Evolutionary conservation across 1,139 yeast genomes (phyloP), one percentile per base, ranked within the genome.

Genomic region (Trichomonascaceae sp.): DNA sequence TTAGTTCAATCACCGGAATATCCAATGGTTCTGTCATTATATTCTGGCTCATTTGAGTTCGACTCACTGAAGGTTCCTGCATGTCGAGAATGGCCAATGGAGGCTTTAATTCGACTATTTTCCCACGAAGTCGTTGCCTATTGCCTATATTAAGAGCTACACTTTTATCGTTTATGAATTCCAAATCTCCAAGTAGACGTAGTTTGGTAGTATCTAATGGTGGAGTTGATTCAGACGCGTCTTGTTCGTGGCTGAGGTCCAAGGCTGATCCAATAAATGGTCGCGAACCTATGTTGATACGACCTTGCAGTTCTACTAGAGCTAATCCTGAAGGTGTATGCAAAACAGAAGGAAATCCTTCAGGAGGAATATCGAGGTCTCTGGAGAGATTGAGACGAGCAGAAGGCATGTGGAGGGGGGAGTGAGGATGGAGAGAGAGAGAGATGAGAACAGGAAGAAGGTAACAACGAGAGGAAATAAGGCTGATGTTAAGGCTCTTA

Each of bases 51-150:
- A 20, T 51, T 49, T 43, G 49, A 5, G 53, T 43, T 30, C 39
- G 54, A 18, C 52, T 43, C 20, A 51, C 43, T 17, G 54, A 55
- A 1, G 52, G 50, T 3, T 49, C 57, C 6, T 53, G 55, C 59
- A 61, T 56, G 45, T 62, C 55, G 36, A 69, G 43, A 2, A 69
- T 56, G 1, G 75, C 75, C 45, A 72, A 49, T 20, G 76, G 76
- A 20, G 60, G 60, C 30, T 61, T 59, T 47, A 72, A 61, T 45
- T 69, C 65, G 47, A 61, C 64, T 9, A 72, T 53, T 45, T 62
- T 64, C 30, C 75, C 75, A 17, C 68, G 60, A 30, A 72, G 56
- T 17, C 67, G 57, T 60, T 72, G 75, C 44, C 67, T 66, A 17
- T 57, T 58, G 6, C 74, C 75, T 2, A 72, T 61, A 12, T 62